Percentiles rank a stretch among this genome's conserved stretches.
Evolutionary conservation across 768 basidiomycete genomes (phyloP).

Genomic region (Naematelia aurantialba): DNA sequence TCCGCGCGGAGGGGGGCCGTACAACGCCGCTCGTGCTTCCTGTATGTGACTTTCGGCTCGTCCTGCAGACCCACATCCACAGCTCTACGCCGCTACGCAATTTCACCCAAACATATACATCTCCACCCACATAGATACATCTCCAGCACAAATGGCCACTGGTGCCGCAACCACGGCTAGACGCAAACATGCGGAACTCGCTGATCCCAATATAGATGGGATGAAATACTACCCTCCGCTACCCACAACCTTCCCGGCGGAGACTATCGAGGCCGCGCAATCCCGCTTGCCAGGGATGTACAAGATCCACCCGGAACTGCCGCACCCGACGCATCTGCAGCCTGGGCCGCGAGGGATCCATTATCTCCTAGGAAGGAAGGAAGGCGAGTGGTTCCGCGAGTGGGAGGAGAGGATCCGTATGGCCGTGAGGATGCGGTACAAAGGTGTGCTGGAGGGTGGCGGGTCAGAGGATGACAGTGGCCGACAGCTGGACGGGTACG

Average conservation of each 20-base stretch:
- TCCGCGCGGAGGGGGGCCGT: slow-evolving; percentile 60
- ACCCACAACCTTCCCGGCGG: slow-evolving; percentile 30
- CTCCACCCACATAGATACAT: background rate
- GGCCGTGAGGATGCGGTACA: slow-evolving; percentile 54
- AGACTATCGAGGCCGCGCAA: slow-evolving; percentile 19
- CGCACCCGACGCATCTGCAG: slow-evolving; percentile 18
- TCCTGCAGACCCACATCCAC: background rate
- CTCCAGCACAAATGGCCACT: too few species aligned
- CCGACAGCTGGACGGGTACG: background rate
- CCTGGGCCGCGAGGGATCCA: slow-evolving; percentile 47
- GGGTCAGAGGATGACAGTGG: background rate
- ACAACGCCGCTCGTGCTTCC: slow-evolving; percentile 12
- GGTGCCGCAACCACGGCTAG: too few species aligned
- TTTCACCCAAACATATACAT: too few species aligned
- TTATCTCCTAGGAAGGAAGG: slow-evolving; percentile 60
- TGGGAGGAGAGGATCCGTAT: slow-evolving; percentile 70
- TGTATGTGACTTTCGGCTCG: slow-evolving; percentile 15
- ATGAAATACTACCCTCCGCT: slow-evolving; percentile 35
- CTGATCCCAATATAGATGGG: too few species aligned
- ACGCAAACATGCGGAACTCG: too few species aligned
- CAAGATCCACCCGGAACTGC: slow-evolving; percentile 31
- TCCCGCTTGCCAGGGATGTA: slow-evolving; percentile 21
- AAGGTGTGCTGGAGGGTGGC: slow-evolving; percentile 27
- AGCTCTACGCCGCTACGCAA: background rate
- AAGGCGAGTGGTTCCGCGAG: slow-evolving; percentile 72